Evolutionary conservation across 192 early-diverging fungal genomes (phyloP).

Genomic region (Backusella liffmaniae): DNA sequence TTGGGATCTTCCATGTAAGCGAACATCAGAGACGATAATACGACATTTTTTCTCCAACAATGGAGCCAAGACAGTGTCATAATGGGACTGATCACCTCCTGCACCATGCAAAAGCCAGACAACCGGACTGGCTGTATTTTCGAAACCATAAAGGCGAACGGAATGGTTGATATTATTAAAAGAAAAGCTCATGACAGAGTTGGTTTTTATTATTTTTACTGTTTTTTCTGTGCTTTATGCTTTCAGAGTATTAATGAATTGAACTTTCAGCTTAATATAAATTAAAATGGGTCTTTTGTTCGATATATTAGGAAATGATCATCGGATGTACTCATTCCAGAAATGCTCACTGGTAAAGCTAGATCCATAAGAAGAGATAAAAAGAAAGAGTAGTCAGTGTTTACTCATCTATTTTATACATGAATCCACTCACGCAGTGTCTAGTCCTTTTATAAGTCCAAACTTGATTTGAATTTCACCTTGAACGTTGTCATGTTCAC

Average conservation of each 20-base stretch:
- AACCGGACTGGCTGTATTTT: neutral
- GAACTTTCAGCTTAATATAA: neutral
- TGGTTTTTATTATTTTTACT: neutral
- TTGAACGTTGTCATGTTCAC: conserved; percentile 29
- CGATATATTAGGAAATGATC: conserved; percentile 4
- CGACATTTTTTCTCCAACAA: conserved; percentile 46
- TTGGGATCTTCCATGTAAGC: conserved; percentile 45
- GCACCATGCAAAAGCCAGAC: conserved; percentile 25
- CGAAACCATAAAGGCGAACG: neutral
- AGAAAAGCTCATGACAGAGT: neutral
- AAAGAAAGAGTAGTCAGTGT: neutral
- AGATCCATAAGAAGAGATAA: neutral
- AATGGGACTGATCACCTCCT: conserved; percentile 21
- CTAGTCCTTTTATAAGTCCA: conserved; percentile 20
- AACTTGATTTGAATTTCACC: conserved; percentile 32
- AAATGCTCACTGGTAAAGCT: neutral
- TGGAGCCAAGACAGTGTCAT: conserved; percentile 28
- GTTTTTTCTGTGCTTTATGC: neutral
- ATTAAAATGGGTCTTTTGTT: conserved; percentile 12
- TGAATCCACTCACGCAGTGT: neutral
- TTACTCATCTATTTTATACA: neutral
- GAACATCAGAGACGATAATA: conserved; percentile 41
- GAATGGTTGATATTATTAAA: neutral
- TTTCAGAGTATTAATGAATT: neutral
- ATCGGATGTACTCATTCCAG: neutral